A percentile compares a stretch with the other conserved stretches of the same genome.
Conservation (phyloP, 208 protist species). For the Leptomonas seymouri region DNA sequence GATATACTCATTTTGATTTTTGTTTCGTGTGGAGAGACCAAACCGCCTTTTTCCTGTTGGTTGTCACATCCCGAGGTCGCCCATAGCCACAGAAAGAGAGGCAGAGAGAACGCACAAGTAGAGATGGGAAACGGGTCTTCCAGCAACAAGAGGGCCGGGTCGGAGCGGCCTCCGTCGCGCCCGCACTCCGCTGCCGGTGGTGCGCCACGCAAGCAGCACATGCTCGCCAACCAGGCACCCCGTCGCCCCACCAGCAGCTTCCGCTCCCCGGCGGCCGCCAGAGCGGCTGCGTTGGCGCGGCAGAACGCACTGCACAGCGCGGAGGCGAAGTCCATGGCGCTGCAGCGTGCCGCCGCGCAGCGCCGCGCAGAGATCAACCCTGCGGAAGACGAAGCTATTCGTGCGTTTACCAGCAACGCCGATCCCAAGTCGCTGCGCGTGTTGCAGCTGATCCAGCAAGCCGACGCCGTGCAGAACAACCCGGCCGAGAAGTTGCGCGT, state of each 20-base stretch:
- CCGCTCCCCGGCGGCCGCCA: conserved; percentile 17
- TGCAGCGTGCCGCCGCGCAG: conserved; percentile 18
- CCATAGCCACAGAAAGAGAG: neutral
- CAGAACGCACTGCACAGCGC: neutral
- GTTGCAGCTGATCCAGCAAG: conserved; percentile 62
- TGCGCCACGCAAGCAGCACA: conserved; percentile 19
- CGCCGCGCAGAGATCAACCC: conserved; percentile 8
- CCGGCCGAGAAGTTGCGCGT: conserved; percentile 49
- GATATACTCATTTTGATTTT: too few species aligned
- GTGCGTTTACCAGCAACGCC: conserved; percentile 43
- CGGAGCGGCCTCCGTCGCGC: conserved; percentile 11
- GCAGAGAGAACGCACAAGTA: conserved; percentile 8
- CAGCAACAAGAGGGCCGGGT: conserved; percentile 4
- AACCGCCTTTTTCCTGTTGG: neutral
- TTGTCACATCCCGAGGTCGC: too few species aligned
- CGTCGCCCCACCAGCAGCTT: conserved; percentile 21
- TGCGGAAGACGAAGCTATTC: conserved; percentile 41
- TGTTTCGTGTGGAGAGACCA: too few species aligned
- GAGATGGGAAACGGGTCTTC: conserved; percentile 39
- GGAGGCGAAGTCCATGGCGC: conserved; percentile 13
- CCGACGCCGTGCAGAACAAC: conserved; percentile 47
- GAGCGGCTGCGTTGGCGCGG: conserved; percentile 2
- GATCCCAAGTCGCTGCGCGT: conserved; percentile 65
- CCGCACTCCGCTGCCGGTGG: conserved; percentile 7
- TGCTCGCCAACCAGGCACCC: conserved; percentile 33